These are phyloP conservation scores for Paraleonurus japonicus DNA, from an alignment of 257 asterid species.

Conservation along the genomic window DNA sequence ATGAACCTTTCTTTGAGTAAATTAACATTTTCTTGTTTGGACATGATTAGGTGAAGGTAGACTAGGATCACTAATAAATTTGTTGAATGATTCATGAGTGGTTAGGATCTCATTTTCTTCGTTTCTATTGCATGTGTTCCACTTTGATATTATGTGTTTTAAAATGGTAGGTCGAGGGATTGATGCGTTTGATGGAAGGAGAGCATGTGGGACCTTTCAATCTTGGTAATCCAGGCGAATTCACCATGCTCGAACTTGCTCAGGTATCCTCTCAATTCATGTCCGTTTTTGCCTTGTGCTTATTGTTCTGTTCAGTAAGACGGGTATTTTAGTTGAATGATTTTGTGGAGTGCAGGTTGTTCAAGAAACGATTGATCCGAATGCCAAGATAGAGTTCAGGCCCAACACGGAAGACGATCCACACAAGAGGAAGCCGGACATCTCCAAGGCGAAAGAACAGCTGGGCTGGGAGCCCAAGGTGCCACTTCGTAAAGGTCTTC, in stretches of 20 bases:
- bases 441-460: constrained; percentile 75
- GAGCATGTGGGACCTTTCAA: constrained; percentile 98
- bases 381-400: constrained; percentile 78
- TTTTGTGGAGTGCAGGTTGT: constrained; percentile 58
- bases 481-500: constrained; percentile 77
- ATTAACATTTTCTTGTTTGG: not conserved
- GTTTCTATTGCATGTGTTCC: no score
- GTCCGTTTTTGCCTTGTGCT: not conserved
- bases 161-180: constrained; percentile 74
- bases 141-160: no score
- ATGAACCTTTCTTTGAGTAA: not conserved
- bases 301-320: no score
- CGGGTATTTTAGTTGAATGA: not conserved
- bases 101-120: not conserved
- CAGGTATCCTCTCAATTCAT: constrained; percentile 50
- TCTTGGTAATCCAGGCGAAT: constrained; percentile 96
- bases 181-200: constrained; percentile 97
- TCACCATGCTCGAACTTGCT: constrained; percentile 97
- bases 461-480: constrained; percentile 97
- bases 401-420: constrained; percentile 98
- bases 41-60: no score
- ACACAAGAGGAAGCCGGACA: constrained; percentile 96
- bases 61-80: no score
- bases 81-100: not conserved
- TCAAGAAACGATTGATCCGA: constrained; percentile 89